Conservation (phyloP, 345 rosid genomes). For the Hirschfeldia incana region DNA sequence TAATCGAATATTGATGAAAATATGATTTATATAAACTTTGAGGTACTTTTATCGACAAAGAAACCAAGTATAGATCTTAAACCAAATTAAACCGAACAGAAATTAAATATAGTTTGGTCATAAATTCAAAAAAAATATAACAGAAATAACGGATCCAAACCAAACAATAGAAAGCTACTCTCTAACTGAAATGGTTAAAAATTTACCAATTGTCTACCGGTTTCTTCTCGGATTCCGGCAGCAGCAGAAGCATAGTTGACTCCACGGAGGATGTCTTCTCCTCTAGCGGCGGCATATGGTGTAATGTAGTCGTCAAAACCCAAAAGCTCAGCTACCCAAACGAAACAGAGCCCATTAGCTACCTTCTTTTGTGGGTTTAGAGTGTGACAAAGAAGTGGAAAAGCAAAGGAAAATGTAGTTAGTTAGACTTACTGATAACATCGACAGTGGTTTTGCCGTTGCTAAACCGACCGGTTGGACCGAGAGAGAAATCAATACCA, state of each 20-base stretch:
- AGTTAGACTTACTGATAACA: constrained; percentile 50
- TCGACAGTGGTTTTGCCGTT: constrained; percentile 85
- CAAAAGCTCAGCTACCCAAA: constrained; percentile 51
- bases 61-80: not conserved
- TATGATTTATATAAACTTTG: not conserved
- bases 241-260: constrained; percentile 88
- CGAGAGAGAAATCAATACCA: constrained; percentile 71
- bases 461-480: constrained; percentile 83
- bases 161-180: not conserved
- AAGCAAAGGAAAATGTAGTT: not conserved
- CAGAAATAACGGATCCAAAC: not conserved
- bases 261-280: constrained; percentile 56
- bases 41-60: not conserved
- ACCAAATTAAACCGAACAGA: not conserved
- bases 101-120: not conserved
- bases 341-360: constrained; percentile 17
- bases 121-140: not conserved
- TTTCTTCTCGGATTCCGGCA: constrained; percentile 83
- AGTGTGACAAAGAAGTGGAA: not conserved
- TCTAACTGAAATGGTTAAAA: not conserved
- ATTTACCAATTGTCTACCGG: constrained; percentile 72
- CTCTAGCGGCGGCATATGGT: constrained; percentile 60
- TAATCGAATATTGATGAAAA: not conserved
- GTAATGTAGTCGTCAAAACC: constrained; percentile 62
- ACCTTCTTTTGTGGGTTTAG: not conserved